Base-by-base conservation (phyloP, 306 rosid species). In the Lathyrus sativus region DNA sequence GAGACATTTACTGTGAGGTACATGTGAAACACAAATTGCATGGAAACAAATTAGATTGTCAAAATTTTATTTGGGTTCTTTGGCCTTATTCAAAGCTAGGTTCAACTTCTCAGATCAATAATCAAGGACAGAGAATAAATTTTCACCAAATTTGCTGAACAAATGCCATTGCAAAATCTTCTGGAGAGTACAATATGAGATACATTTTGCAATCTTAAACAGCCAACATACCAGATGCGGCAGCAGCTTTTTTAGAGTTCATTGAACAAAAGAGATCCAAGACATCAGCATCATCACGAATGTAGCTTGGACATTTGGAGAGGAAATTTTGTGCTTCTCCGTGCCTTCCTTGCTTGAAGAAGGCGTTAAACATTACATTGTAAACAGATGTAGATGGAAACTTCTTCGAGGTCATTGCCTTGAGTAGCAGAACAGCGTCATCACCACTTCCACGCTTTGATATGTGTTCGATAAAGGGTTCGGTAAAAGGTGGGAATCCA, bases 241-340 rank as follows among this genome's bases (percentile, higher is more conserved):
- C 80, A 60, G 77, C 80, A 70, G 71, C 70, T 72, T 77, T 84
- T 67, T 29, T 83, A 41, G 89, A 53, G 64, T 82, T 79, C 71
- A 43, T 58, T 62, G 88, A 81, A 77, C 28, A 82, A 76, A 93
- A 85, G 10, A 85, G 79, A 78, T 84, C 80, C 82, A 93, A 82
- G 51, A 90, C 86, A 67, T 90, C 95, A 9, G 95, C 85, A 62
- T 88, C 79, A 63, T 86, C 80, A 9, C 96, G 89, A 39, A 90
- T 85, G 84, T 55, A 79, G 49, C 79, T 9, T 4, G 97, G 97
- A 82, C 97, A 90, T 78, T 84, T 78, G 12, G 95, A 81, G 61
- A 93, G 99, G 71, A 85, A 81, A 69, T 86, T 76, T 28, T 88
- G 95, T 14, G 96, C 95, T 72, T 84, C 95, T 14, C 26, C 76